These are phyloP conservation scores for Anthracocystis setariae DNA, from an alignment of 1,284 basidiomycete genomes.

Conservation along the genomic window DNA sequence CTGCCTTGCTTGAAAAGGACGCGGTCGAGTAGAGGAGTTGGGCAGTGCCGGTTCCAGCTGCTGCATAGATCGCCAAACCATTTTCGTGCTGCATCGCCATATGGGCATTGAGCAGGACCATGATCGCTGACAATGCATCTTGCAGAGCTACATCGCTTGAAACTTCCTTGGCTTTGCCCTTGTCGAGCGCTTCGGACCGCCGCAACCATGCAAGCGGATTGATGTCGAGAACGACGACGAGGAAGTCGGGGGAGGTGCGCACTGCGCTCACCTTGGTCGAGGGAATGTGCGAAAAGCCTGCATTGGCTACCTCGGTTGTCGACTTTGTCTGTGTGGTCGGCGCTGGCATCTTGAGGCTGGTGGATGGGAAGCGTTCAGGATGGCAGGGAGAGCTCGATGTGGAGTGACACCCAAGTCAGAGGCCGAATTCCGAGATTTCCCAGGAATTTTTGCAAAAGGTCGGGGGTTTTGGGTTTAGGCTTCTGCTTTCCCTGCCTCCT, in stretches of 20 bases:
- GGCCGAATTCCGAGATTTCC: slow-evolving; percentile 4
- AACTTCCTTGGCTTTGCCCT: slow-evolving; percentile 14
- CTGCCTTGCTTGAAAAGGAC: slow-evolving; percentile 30
- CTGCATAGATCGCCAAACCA: slow-evolving; percentile 88
- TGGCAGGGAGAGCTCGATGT: slow-evolving; percentile 7
- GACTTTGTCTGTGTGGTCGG: slow-evolving; percentile 33
- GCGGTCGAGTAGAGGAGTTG: slow-evolving; percentile 54
- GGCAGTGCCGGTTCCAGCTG: slow-evolving; percentile 70
- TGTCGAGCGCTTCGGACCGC: slow-evolving; percentile 25
- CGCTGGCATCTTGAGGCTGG: slow-evolving; percentile 23
- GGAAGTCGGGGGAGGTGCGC: slow-evolving; percentile 55
- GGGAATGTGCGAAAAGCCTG: slow-evolving; percentile 47
- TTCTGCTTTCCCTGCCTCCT: slow-evolving; percentile 6
- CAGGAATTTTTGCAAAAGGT: slow-evolving; percentile 8
- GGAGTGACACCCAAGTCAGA: background rate
- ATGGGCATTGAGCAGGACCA: slow-evolving; percentile 92
- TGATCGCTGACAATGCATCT: slow-evolving; percentile 70
- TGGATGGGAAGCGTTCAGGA: background rate
- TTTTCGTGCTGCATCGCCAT: slow-evolving; percentile 91
- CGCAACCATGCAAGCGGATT: slow-evolving; percentile 55
- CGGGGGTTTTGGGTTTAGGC: slow-evolving; percentile 9
- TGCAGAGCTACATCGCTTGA: slow-evolving; percentile 43
- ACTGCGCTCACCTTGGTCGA: slow-evolving; percentile 19
- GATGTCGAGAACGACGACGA: slow-evolving; percentile 63
- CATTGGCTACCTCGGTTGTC: slow-evolving; percentile 44